Base-by-base conservation (phyloP, 352 stramenopile species). In the Pythium chondricola region DNA sequence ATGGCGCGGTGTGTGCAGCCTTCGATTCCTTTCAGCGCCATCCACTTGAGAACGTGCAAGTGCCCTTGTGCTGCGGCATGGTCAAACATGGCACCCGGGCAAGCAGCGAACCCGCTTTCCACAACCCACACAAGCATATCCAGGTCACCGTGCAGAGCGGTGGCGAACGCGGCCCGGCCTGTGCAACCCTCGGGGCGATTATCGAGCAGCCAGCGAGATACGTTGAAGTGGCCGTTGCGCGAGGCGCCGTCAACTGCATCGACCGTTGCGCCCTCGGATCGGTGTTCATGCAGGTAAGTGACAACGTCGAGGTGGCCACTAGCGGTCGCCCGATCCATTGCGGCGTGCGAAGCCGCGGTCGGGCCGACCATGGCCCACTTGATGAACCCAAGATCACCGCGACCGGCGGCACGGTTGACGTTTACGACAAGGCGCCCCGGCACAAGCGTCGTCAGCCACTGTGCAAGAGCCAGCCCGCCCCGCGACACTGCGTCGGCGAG, bases 261-360 rank as follows among this genome's bases (percentile, higher is more conserved):
- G 17, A 43, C 53, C 13, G 49, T 44, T 7, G 40, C 49, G 20
- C 49, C 49, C 26, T 57, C 49, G 14, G 11, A n/a, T 14, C 38
- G 43, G 43, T 53, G 42, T 10, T 22, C 38, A 22, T 59, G 42
- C 2, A 59, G 25, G 27, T 26, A 59, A 13, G 6, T 21, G 8
- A 59, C 52, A 39, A 59, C 25, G 18, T 38, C 37, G 27, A 53
- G 9, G 51, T 59, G 52, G 10, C 52, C 52, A n/a, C 38, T 30
- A 4, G 43, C 43, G 20, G 52, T 43, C 5, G 52, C 52, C 4
- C 42, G 8, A 27, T 59, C 52, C 32, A 59, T 45, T 6, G 52
- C 52, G 6, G 13, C 20, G 13, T 11, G n/a, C n/a, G 13, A 21
- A 6, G 32, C 32, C 13, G 6, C 13, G 32, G 20, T n/a, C 13